A percentile compares a stretch with the other conserved stretches of the same genome.
These are phyloP conservation scores for Carallia brachiata DNA, from an alignment of 345 rosid genomes.

Conservation along the genomic window DNA sequence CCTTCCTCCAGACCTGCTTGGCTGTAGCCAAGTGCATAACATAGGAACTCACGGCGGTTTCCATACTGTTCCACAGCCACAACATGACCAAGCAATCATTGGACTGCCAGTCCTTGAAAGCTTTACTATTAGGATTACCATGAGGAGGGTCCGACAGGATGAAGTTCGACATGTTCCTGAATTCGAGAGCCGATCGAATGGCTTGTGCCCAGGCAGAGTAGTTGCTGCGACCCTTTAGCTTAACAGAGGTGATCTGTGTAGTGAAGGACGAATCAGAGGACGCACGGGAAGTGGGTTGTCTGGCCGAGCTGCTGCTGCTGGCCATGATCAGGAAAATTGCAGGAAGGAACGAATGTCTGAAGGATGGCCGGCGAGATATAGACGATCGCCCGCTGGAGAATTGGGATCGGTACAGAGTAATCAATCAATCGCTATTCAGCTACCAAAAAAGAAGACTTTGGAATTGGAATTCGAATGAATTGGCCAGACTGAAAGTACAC, in stretches of 20 bases:
- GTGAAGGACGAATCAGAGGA: not conserved
- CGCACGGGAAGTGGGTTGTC: not conserved
- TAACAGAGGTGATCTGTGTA: not conserved
- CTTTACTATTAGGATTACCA: not conserved
- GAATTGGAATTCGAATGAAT: too few species aligned
- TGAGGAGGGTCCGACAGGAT: not conserved
- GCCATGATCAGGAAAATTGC: too few species aligned
- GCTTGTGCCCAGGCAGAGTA: not conserved
- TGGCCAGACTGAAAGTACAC: too few species aligned
- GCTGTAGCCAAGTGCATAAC: not conserved
- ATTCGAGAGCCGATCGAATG: not conserved
- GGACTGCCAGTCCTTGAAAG: not conserved
- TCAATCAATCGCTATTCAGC: too few species aligned
- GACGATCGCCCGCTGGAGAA: too few species aligned
- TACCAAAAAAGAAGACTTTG: too few species aligned
- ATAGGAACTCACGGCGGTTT: not conserved
- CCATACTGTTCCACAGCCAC: conserved; percentile 4
- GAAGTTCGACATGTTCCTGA: not conserved
- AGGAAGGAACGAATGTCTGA: too few species aligned
- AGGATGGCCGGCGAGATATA: too few species aligned
- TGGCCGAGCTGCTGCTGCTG: too few species aligned
- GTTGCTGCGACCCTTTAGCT: not conserved
- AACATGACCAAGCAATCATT: conserved; percentile 3
- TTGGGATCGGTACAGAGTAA: too few species aligned
- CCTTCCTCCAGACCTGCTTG: conserved; percentile 1